phyloP scores from a whole-genome alignment of 2,329 filamentous ascomycete genomes.

The Aspergillus brasiliensis region DNA sequence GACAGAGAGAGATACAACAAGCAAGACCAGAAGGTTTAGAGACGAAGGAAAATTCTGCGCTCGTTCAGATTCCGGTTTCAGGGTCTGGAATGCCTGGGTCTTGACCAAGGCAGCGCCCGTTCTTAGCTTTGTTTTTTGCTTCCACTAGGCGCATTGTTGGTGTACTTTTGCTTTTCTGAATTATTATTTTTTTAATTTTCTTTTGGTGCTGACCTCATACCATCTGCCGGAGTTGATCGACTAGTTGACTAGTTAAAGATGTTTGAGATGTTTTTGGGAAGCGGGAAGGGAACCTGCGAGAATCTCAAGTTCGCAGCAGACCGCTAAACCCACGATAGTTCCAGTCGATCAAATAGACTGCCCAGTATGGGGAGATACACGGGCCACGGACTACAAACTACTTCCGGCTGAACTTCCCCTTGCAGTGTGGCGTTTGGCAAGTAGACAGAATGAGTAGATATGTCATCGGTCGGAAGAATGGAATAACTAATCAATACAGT shows the following conservation, averaged over 20 bases:
- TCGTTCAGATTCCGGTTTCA: constrained; percentile 4
- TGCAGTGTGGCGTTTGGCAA: neutral
- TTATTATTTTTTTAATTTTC: no score
- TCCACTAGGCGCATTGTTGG: no score
- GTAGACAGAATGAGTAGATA: neutral
- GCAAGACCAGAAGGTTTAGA: neutral
- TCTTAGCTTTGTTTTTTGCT: neutral
- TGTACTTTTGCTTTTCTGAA: neutral
- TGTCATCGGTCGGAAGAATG: neutral
- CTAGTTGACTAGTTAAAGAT: no score
- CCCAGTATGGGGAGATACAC: neutral
- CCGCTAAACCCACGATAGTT: no score
- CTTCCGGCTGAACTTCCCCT: constrained; percentile 5
- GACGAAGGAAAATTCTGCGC: neutral
- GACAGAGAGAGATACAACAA: neutral
- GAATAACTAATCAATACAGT: no score
- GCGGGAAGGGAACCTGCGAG: no score
- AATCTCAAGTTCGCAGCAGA: no score
- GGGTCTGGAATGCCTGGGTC: constrained; percentile 1
- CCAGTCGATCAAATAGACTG: no score
- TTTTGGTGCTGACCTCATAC: no score
- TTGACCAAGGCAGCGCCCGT: constrained; percentile 7
- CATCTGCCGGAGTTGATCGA: no score
- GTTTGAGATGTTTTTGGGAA: no score
- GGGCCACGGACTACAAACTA: no score